Percentiles rank a stretch among this genome's conserved stretches.
Evolutionary conservation across 1,284 basidiomycete genomes (phyloP).

Genomic region (Melampsora larici-populina): DNA sequence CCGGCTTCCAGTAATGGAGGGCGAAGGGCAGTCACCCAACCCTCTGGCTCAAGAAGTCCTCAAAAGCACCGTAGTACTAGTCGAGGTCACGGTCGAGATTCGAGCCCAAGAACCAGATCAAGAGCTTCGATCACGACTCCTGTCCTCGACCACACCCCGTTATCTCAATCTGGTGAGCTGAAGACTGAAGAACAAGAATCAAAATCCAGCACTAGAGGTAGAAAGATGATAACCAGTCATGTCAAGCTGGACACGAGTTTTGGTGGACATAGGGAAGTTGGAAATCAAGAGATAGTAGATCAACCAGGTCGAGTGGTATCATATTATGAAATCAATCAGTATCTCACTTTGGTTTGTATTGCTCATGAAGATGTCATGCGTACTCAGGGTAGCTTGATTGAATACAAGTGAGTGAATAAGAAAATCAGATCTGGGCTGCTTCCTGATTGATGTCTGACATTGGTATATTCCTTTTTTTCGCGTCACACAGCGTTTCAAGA

Average conservation of each 20-base stretch:
- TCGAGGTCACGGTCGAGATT: slow-evolving; percentile 12
- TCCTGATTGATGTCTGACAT: not conserved
- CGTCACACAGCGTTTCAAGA: slow-evolving; percentile 13
- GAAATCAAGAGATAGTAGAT: not conserved
- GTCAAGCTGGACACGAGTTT: slow-evolving; percentile 34
- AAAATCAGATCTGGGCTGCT: not conserved
- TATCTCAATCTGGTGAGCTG: not conserved
- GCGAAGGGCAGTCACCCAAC: not conserved
- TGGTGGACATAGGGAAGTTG: slow-evolving; percentile 2
- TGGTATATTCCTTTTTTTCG: not conserved
- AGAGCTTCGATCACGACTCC: not conserved
- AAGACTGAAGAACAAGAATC: not conserved
- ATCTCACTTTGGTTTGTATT: slow-evolving; percentile 37
- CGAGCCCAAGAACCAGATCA: slow-evolving; percentile 24
- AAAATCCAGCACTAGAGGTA: not conserved
- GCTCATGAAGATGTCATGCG: slow-evolving; percentile 40
- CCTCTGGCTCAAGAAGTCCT: not conserved
- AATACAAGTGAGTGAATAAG: slow-evolving; percentile 31
- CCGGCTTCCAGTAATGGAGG: slow-evolving; percentile 14
- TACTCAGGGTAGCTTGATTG: slow-evolving; percentile 28
- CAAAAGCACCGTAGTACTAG: slow-evolving; percentile 18
- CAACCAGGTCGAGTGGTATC: slow-evolving; percentile 33
- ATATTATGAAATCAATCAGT: slow-evolving; percentile 37
- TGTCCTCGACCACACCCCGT: slow-evolving; percentile 1
- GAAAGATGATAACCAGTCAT: slow-evolving; percentile 30